Evolutionary conservation across 495 filamentous ascomycete species (phyloP), one percentile per base, ranked within the genome.

Genomic region (Peziza echinospora): DNA sequence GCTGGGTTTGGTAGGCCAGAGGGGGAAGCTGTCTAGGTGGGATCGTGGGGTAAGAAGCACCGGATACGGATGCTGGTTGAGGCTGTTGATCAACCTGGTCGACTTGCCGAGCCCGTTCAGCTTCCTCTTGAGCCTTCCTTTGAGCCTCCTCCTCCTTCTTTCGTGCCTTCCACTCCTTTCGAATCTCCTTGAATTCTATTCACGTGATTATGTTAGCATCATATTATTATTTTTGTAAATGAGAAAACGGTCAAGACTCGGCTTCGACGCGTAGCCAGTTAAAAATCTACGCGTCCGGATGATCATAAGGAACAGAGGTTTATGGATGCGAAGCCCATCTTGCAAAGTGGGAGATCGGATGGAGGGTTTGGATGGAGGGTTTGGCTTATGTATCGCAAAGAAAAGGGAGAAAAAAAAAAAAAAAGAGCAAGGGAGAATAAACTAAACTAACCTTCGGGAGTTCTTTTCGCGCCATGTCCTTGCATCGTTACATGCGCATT

Each of bases 401-500:
- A 26, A 30, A 21, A 13, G 37, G 24, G 10, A 24, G 43, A 48
- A 41, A 46, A 23, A 28, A 41, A 49, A 25, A 39, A 43, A 22
- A 52, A 45, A 37, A 26, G 40, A 10, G 41, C 41, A 26, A n/a
- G n/a, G n/a, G n/a, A n/a, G n/a, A n/a, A n/a, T n/a, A n/a, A n/a
- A n/a, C n/a, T 46, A 25, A 21, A 19, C 41, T 40, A 76, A 94
- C 87, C 87, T 82, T 96, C 87, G 40, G 87, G 87, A 42, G 87
- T 94, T 17, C 87, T 76, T 63, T 96, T 96, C 39, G 70, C 64
- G 4, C 87, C 87, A 51, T 96, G 87, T 46, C 78, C 85, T 60
- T 96, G 87, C 87, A 96, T 96, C 17, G 87, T 94, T 43, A 96
- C 87, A 57, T 96, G 87, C 24, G 87, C 87, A 54, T 96, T 96